A percentile compares a stretch with the other conserved stretches of the same genome.
Evolutionary conservation across 169 alveolate species (phyloP).

Genomic region (Eimeria sp.): DNA sequence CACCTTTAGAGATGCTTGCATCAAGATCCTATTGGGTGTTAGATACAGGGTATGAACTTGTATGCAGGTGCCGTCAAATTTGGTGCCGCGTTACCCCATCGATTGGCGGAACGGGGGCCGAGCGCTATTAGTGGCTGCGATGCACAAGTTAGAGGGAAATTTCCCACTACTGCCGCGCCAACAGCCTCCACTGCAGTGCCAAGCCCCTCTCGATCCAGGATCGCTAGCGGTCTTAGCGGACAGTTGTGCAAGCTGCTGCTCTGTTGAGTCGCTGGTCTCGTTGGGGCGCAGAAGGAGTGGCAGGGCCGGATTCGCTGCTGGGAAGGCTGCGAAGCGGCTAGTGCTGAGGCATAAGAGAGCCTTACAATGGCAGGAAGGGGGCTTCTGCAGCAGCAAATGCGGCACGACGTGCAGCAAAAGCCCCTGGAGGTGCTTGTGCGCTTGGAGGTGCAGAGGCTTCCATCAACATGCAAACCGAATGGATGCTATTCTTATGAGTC

Average conservation of each 20-base stretch:
- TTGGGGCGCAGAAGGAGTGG: conserved; percentile 67
- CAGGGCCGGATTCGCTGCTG: conserved; percentile 74
- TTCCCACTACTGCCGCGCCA: conserved; percentile 35
- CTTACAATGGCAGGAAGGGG: conserved; percentile 87
- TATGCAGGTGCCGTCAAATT: conserved; percentile 90
- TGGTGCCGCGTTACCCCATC: conserved; percentile 91
- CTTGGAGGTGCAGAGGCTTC: conserved; percentile 83
- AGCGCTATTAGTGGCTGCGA: conserved; percentile 89
- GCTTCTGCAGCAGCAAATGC: conserved; percentile 90
- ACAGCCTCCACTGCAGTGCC: conserved; percentile 50
- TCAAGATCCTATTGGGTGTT: too few species aligned
- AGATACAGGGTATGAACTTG: not conserved
- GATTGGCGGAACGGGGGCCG: conserved; percentile 96
- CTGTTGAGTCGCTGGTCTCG: conserved; percentile 40
- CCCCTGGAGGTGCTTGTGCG: conserved; percentile 85
- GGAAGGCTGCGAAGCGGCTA: conserved; percentile 51
- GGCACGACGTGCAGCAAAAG: conserved; percentile 87
- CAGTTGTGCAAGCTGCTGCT: conserved; percentile 41
- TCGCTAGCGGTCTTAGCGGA: conserved; percentile 48
- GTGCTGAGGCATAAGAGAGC: conserved; percentile 86
- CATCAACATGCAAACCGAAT: conserved; percentile 81
- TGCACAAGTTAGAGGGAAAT: conserved; percentile 90
- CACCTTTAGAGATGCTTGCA: not conserved
- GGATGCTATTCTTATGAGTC: conserved; percentile 82
- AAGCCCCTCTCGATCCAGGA: conserved; percentile 62